Base-by-base conservation (phyloP, 192 early-diverging fungal species). In the Podila verticillata region DNA sequence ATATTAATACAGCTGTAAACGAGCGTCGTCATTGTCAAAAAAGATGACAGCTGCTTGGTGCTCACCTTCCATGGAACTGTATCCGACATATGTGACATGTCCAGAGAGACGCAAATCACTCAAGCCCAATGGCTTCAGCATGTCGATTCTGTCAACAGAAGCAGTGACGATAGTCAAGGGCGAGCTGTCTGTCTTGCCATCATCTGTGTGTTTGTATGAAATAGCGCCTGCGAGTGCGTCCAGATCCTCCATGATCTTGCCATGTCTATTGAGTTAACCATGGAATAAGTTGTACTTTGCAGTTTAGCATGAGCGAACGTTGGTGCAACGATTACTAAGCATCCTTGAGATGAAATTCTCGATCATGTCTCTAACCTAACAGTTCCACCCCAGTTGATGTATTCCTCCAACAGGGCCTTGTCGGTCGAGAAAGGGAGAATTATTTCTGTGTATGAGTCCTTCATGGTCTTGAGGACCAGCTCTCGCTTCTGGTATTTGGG, bases 101-200 rank as follows among this genome's bases (percentile, higher is more conserved):
- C 95, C 96, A 32, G 87, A 87, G 48, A 98, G 82, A n/a, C 91
- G 86, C 44, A 95, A 84, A 74, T 98, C 93, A 65, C 91, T 87
- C 10, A 89, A 74, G 7, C 88, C 85, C 44, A 94, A 85, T 5
- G 82, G 84, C 30, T 85, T 68, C 39, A 93, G 77, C 57, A 98
- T 75, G 28, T 96, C 95, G 47, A 96, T 94, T 24, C 96, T 85
- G 75, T 98, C 96, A 13, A 98, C 89, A 26, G 91, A 87, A 0
- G 96, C 96, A 7, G 96, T 97, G 19, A 96, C 96, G 74, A 97
- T 94, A 2, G 89, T 90, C 44, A 93, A 58, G 13, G 92, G 91
- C 2, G 66, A 31, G 5, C 65, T 57, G 31, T 75, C 35, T 0
- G 63, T 31, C 6, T 73, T 68, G 0, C 84, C 86, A 61, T 84